Evolutionary conservation across 257 asterid species (phyloP), one percentile per base, ranked within the genome.

Genomic region (Gentiana dahurica): DNA sequence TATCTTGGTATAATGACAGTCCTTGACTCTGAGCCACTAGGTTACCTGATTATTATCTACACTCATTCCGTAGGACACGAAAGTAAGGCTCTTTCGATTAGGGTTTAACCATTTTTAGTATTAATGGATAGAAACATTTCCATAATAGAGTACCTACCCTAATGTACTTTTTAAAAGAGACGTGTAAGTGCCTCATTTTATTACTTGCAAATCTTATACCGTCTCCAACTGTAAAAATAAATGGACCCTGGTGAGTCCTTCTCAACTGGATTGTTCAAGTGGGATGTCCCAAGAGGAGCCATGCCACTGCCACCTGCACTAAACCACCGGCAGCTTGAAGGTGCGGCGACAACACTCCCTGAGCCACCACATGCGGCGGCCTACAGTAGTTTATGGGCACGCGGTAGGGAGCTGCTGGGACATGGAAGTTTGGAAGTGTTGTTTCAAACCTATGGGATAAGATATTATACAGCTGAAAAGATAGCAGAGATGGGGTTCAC

Each of bases 241-340:
- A 90, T 91, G 98, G 98, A 91, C 71, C 97, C 97, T 9, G 98
- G 24, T 24, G 98, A 87, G 57, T 86, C 93, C n/a, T 91, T 87
- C 88, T 74, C 97, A 3, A 82, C 95, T 1, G 79, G 79, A 73
- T 66, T 91, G 71, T 91, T 87, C 81, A 91, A 85, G 76, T 91
- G 98, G 98, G 98, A 85, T 68, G 88, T 94, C 1, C 64, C 95
- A 32, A 59, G 69, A 2, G 67, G 41, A 10, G 34, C 69, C 9
- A 58, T 77, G 38, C 81, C 82, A 38, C 90, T 24, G 24, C 24
- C 78, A 0, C 76, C 46, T 10, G 24, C 24, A 24, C 46, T 77
- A 4, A 74, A 57, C 77, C 66, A 95, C 60, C 55, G 97, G 60
- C 56, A 86, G 11, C 67, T 86, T 1, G 97, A 89, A 51, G 79